Base-by-base conservation (phyloP, 805 yeast genomes). In the Cyberlindnera maritima region DNA sequence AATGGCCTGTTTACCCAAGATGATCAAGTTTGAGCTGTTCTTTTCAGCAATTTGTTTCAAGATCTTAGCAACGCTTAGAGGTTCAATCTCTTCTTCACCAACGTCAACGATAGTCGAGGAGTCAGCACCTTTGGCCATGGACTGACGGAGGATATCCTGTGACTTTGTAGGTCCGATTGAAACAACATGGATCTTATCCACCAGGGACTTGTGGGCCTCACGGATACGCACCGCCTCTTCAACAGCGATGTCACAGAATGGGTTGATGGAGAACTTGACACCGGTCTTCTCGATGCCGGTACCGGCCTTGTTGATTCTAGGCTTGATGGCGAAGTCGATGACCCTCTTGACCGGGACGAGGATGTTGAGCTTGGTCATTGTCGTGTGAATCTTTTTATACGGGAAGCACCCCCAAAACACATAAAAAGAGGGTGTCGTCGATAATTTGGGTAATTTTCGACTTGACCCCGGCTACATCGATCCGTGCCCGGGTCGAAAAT, bases 171-270 rank as follows among this genome's bases (percentile, higher is more conserved):
- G 85, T 2, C 98, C 98, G 55, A 91, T 87, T 3, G 96, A 83
- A 13, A 92, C 96, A 6, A 94, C 96, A 63, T 91, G 97, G 53
- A 92, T 83, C 41, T 75, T 71, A 55, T 89, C 96, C 15, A 90
- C 96, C 41, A 78, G 65, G 10, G 64, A 76, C 60, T 83, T 82
- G 64, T 85, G 68, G 33, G 73, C 72, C 56, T 85, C 89, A 60
- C 77, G 81, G 58, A 94, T 77, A 57, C 84, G 79, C 36, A 91
- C 72, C 1, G 98, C 96, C 67, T 94, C 99, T 69, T 94, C 99
- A 44, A 94, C 80, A 9, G 99, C 99, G 63, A 94, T 94, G 69
- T 94, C 99, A 70, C 96, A 94, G 68, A 94, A 94, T 47, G 99
- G 99, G 66, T 94, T 94, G 66, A 92, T 88, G 62, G 89, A 80